phyloP scores from a whole-genome alignment of 2,329 filamentous ascomycete species.

The Neopestalotiopsis clavispora region DNA sequence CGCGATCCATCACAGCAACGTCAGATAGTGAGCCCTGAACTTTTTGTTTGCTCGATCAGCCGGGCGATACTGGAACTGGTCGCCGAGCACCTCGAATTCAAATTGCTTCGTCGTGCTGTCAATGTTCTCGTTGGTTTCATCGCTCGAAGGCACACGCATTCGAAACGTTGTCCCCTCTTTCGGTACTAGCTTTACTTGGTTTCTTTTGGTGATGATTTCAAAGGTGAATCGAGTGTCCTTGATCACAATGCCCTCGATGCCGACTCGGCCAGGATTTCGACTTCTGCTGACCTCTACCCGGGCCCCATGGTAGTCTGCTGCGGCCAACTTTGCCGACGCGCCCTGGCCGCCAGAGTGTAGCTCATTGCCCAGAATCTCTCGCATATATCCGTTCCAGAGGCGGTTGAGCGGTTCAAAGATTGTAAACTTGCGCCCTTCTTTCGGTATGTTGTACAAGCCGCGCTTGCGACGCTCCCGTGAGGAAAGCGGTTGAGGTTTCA shows the following conservation, averaged over 20 bases:
- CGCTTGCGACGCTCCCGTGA: constrained; percentile 77
- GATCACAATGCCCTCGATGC: constrained; percentile 83
- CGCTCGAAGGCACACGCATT: constrained; percentile 66
- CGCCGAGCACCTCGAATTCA: constrained; percentile 84
- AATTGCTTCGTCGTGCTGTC: constrained; percentile 49
- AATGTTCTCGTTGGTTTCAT: constrained; percentile 18
- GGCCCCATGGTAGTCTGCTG: constrained; percentile 91
- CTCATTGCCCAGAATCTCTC: constrained; percentile 74
- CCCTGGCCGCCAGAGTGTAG: constrained; percentile 59
- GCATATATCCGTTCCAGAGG: constrained; percentile 86
- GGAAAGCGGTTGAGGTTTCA: constrained; percentile 72
- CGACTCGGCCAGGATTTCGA: constrained; percentile 80
- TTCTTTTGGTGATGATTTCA: constrained; percentile 76
- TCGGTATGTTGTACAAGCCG: constrained; percentile 76
- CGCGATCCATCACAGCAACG: constrained; percentile 63
- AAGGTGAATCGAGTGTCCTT: constrained; percentile 87
- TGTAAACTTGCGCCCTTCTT: constrained; percentile 70
- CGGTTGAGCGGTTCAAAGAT: constrained; percentile 78
- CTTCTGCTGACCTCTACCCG: constrained; percentile 82
- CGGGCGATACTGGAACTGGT: constrained; percentile 82
- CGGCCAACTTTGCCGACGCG: constrained; percentile 76
- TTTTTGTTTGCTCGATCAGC: constrained; percentile 89
- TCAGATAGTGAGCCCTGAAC: constrained; percentile 83
- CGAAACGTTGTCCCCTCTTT: constrained; percentile 91
- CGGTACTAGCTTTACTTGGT: constrained; percentile 78